phyloP scores from a whole-genome alignment of 2,329 filamentous ascomycete species.

The Fusarium illudens region DNA sequence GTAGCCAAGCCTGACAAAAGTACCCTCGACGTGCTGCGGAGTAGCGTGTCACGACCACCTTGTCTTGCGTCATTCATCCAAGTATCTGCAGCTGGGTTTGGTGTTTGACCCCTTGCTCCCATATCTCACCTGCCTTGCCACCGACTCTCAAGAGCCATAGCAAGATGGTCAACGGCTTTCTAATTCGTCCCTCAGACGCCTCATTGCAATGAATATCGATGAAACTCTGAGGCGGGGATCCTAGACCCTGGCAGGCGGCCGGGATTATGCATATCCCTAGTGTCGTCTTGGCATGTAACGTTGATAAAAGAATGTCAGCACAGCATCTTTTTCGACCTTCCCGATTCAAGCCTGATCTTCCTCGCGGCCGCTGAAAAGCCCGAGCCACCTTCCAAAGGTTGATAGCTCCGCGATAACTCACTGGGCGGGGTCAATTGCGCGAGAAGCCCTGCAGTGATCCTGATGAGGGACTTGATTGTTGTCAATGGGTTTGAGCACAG shows the following conservation, averaged over 20 bases:
- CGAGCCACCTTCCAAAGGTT: constrained; percentile 24
- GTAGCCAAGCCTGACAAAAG: not conserved
- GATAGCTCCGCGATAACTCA: constrained; percentile 24
- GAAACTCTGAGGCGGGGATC: not conserved
- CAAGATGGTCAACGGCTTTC: not conserved
- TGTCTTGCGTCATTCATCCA: not conserved
- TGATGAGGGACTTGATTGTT: not conserved
- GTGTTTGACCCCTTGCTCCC: not conserved
- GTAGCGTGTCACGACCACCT: not conserved
- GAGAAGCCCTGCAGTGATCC: constrained; percentile 4
- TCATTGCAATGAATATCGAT: not conserved
- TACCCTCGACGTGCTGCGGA: not conserved
- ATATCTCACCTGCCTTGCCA: not conserved
- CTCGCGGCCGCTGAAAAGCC: not conserved
- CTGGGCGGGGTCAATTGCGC: constrained; percentile 24
- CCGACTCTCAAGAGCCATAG: not conserved
- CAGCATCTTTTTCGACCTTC: constrained; percentile 24
- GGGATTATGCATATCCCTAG: constrained; percentile 30
- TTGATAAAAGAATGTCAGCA: constrained; percentile 8
- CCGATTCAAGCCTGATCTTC: constrained; percentile 22
- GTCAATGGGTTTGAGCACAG: not conserved
- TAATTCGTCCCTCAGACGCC: not conserved
- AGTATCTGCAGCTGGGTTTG: not conserved
- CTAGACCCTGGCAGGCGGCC: constrained; percentile 29
- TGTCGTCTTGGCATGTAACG: constrained; percentile 34